Percentiles rank a stretch among this genome's conserved stretches.
These are phyloP conservation scores for Thalassiosira ordinaria DNA, from an alignment of 352 stramenopile species.

Conservation along the genomic window DNA sequence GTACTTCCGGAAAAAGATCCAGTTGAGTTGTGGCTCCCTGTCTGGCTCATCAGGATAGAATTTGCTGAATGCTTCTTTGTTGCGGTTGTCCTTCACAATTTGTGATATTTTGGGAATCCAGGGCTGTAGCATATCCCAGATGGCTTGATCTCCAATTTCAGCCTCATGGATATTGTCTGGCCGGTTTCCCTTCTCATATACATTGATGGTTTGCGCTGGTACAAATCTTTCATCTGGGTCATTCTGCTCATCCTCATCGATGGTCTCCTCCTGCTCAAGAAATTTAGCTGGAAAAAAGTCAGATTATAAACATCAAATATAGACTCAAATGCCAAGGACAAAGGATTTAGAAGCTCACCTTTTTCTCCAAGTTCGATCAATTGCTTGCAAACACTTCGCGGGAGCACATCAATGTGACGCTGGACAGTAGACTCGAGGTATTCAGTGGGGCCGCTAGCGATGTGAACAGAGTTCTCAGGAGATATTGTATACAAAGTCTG, in stretches of 20 bases:
- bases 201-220: conserved; percentile 10
- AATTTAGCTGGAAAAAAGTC: background rate
- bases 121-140: conserved; percentile 25
- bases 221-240: conserved; percentile 6
- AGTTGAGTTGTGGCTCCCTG: conserved; percentile 24
- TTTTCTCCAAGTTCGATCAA: conserved; percentile 22
- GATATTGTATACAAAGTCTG: conserved; percentile 6
- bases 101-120: conserved; percentile 29
- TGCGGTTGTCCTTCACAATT: conserved; percentile 19
- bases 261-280: conserved; percentile 2
- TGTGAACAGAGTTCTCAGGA: background rate
- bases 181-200: conserved; percentile 7
- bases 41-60: conserved; percentile 23
- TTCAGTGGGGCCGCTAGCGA: background rate
- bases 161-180: background rate
- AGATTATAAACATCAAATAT: no score
- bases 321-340: background rate
- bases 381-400: conserved; percentile 12
- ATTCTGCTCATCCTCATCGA: background rate
- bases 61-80: background rate
- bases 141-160: background rate
- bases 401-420: background rate
- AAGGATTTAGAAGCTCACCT: background rate
- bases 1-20: conserved; percentile 52
- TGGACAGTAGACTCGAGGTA: conserved; percentile 12